Evolutionary conservation across 192 early-diverging fungal species (phyloP).

Genomic region (Rhizoclosmatium globosum): DNA sequence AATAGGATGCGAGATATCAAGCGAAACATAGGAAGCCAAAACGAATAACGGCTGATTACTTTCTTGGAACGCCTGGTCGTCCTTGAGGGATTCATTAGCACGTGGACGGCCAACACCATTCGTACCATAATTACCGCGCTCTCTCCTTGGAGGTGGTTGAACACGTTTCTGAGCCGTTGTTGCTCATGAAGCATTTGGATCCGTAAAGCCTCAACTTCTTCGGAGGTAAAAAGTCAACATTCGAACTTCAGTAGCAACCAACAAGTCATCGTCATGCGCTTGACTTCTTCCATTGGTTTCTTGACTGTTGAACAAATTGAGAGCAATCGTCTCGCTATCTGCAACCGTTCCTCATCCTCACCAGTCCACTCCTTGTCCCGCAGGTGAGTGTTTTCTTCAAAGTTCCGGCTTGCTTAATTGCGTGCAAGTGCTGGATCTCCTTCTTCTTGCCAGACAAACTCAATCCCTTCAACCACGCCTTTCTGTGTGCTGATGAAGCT

Average conservation of each 20-base stretch:
- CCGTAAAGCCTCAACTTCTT: slow-evolving; percentile 30
- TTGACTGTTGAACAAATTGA: neutral
- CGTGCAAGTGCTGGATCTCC: slow-evolving; percentile 26
- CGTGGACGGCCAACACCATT: too few relatives aligned
- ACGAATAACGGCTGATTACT: too few relatives aligned
- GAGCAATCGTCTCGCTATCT: neutral
- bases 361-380: slow-evolving; percentile 5
- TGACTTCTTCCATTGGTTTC: neutral
- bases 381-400: neutral
- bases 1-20: too few relatives aligned
- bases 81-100: too few relatives aligned
- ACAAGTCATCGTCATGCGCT: too few relatives aligned
- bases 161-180: neutral
- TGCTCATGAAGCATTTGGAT: slow-evolving; percentile 15
- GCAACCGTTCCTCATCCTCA: neutral
- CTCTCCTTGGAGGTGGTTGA: too few relatives aligned
- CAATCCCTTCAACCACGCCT: slow-evolving; percentile 25
- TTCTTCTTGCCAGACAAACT: slow-evolving; percentile 21
- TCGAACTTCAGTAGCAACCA: neutral
- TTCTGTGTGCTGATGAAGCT: neutral
- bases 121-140: too few relatives aligned
- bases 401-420: neutral
- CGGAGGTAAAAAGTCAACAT: slow-evolving; percentile 32
- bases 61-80: too few relatives aligned
- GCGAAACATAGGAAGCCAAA: too few relatives aligned